phyloP scores from a whole-genome alignment of 2,329 filamentous ascomycete species.

The Penicillium verrucosum region DNA sequence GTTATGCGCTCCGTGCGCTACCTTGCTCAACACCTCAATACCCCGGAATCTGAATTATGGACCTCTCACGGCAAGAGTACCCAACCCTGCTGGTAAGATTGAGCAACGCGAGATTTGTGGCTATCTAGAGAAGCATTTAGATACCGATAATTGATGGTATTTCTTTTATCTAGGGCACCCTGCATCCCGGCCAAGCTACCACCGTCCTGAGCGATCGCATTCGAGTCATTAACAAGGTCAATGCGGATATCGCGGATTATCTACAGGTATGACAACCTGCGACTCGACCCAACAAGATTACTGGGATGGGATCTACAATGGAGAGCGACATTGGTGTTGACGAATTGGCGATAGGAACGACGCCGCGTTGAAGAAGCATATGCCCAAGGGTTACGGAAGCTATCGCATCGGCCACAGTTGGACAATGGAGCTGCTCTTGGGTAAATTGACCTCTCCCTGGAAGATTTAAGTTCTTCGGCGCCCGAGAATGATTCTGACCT shows the following conservation, averaged over 20 bases:
- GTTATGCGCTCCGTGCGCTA: slow-evolving; percentile 34
- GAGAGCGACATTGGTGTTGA: slow-evolving; percentile 11
- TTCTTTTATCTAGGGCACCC: slow-evolving; percentile 59
- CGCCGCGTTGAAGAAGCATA: slow-evolving; percentile 89
- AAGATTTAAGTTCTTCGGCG: background rate
- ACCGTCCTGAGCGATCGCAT: slow-evolving; percentile 80
- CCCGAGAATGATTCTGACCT: slow-evolving; percentile 15
- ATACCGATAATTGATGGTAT: slow-evolving; percentile 10
- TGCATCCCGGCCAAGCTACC: slow-evolving; percentile 80
- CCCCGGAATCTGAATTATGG: slow-evolving; percentile 52
- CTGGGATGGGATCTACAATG: slow-evolving; percentile 5
- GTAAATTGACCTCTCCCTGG: slow-evolving; percentile 52
- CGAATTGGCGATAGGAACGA: slow-evolving; percentile 65
- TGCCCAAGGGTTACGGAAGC: slow-evolving; percentile 73
- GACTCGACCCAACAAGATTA: slow-evolving; percentile 7
- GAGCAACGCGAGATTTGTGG: slow-evolving; percentile 6
- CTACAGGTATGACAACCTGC: slow-evolving; percentile 66
- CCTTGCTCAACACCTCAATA: slow-evolving; percentile 14
- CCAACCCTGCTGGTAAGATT: slow-evolving; percentile 83
- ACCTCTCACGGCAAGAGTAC: slow-evolving; percentile 84
- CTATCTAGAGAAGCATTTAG: slow-evolving; percentile 13
- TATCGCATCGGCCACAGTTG: slow-evolving; percentile 69
- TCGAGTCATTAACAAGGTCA: slow-evolving; percentile 79
- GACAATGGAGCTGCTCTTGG: slow-evolving; percentile 79
- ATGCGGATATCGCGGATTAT: slow-evolving; percentile 93